A percentile compares a stretch with the other conserved stretches of the same genome.
Conservation (phyloP, 2,329 filamentous ascomycete species). For the Pezicula radicicola region DNA sequence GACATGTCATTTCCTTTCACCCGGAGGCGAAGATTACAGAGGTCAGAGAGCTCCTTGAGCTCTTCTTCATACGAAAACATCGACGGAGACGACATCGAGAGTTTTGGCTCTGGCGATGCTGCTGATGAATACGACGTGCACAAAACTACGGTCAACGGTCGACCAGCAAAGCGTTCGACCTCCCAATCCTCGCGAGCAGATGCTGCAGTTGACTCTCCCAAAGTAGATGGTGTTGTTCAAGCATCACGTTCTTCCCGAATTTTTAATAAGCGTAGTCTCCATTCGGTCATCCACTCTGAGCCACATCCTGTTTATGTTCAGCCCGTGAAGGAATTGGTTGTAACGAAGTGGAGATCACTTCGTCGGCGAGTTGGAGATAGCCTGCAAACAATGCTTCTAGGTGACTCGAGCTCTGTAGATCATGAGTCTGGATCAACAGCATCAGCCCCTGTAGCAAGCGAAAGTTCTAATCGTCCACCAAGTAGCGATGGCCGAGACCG, state of each 20-base stretch:
- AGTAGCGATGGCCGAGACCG: constrained; percentile 18
- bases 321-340: constrained; percentile 25
- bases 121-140: neutral
- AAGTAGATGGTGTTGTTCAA: neutral
- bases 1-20: constrained; percentile 1
- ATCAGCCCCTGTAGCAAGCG: neutral
- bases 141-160: neutral
- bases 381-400: constrained; percentile 12
- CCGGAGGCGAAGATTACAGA: constrained; percentile 4
- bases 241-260: neutral
- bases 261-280: constrained; percentile 9
- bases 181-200: neutral
- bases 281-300: constrained; percentile 22
- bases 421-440: constrained; percentile 5
- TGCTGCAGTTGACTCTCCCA: neutral
- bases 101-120: neutral
- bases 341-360: constrained; percentile 24
- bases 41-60: constrained; percentile 11
- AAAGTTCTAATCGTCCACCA: constrained; percentile 7
- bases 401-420: constrained; percentile 4
- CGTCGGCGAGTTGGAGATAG: constrained; percentile 22
- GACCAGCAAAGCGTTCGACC: neutral
- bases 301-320: constrained; percentile 26
- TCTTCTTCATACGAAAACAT: constrained; percentile 2
- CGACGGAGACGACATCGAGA: neutral